Evolutionary conservation across 345 rosid genomes (phyloP).

Genomic region (Populus euphratica): DNA sequence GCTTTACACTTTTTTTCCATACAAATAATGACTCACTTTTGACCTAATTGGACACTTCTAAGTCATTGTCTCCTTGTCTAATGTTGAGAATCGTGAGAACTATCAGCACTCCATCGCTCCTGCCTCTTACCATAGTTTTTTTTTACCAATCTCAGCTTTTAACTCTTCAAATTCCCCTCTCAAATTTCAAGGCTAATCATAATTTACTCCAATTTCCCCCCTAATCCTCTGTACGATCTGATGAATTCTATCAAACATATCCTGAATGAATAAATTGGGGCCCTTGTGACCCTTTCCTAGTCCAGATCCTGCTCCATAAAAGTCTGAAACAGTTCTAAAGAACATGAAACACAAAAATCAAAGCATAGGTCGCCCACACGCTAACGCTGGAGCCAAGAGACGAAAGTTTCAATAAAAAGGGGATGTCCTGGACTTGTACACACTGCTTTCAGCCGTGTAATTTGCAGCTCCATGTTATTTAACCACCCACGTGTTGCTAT

Average conservation of each 20-base stretch:
- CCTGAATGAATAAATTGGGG: no score
- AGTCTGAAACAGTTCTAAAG: no score
- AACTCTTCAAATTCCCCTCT: no score
- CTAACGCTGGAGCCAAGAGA: no score
- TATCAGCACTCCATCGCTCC: background rate
- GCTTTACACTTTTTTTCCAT: background rate
- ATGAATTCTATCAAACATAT: no score
- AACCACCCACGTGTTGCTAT: background rate
- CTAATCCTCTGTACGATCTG: no score
- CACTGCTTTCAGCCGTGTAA: background rate
- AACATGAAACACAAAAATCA: background rate
- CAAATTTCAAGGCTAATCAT: no score
- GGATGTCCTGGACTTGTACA: background rate
- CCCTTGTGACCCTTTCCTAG: no score
- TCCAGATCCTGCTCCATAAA: background rate
- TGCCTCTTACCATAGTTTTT: background rate
- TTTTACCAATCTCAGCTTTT: no score
- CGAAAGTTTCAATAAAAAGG: no score
- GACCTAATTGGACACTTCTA: slow-evolving; percentile 6
- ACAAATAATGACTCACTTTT: slow-evolving; percentile 3
- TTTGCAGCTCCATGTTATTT: background rate
- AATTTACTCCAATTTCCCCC: no score
- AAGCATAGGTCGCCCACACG: background rate
- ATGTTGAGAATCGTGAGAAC: slow-evolving; percentile 17
- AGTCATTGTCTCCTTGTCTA: slow-evolving; percentile 6